phyloP scores from a whole-genome alignment of 768 basidiomycete genomes.

The Chalciporus chontae region DNA sequence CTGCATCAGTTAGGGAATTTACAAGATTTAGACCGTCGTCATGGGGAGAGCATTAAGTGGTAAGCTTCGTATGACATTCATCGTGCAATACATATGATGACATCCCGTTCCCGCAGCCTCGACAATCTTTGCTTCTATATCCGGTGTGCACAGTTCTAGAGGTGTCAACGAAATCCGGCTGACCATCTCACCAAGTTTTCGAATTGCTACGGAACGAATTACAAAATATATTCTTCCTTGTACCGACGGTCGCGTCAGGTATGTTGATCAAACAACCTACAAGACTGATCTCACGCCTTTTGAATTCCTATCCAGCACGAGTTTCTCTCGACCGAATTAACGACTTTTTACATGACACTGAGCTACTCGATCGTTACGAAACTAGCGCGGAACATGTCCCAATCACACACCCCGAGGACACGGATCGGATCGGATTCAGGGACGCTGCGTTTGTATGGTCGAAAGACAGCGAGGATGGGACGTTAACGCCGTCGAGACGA shows the following conservation, averaged over 20 bases:
- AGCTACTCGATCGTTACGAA: constrained; percentile 11
- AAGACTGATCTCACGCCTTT: constrained; percentile 13
- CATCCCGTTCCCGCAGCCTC: constrained; percentile 19
- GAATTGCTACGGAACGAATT: constrained; percentile 55
- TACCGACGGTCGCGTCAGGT: constrained; percentile 18
- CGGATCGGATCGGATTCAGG: constrained; percentile 46
- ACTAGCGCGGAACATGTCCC: neutral
- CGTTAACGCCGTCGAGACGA: constrained; percentile 27
- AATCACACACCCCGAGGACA: constrained; percentile 6
- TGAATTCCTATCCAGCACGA: constrained; percentile 38
- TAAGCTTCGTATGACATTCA: too few species aligned
- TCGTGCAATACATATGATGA: too few species aligned
- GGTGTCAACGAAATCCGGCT: neutral
- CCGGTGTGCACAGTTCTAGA: constrained; percentile 15
- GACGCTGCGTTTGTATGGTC: constrained; percentile 57
- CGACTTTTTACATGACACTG: constrained; percentile 36
- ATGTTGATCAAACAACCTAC: too few species aligned
- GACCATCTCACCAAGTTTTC: constrained; percentile 39
- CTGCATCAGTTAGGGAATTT: neutral
- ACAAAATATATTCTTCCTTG: constrained; percentile 33
- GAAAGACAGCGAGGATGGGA: constrained; percentile 2
- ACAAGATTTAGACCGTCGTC: constrained; percentile 8
- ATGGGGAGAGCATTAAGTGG: constrained; percentile 10
- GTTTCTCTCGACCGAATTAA: constrained; percentile 63
- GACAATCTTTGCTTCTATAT: constrained; percentile 38